Conservation (phyloP, 371 early-diverging fungal genomes). For the Mycotypha africana region DNA sequence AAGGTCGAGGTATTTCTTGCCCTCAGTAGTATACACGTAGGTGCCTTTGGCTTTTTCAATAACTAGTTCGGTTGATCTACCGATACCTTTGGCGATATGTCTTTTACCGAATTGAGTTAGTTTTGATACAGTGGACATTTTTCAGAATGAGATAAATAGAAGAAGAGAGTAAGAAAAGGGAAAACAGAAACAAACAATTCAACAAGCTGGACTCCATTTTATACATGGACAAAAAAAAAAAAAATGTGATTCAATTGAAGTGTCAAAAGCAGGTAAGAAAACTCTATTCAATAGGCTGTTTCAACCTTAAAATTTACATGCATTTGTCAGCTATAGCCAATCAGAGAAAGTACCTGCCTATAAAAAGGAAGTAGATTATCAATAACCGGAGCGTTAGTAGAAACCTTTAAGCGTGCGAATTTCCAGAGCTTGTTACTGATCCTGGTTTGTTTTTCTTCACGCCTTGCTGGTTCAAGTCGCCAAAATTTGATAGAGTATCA, state of each 20-base stretch:
- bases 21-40: slow-evolving; percentile 43
- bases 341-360: not conserved
- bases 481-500: too few relatives aligned
- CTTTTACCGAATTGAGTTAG: slow-evolving; percentile 43
- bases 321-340: slow-evolving; percentile 22
- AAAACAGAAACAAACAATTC: not conserved
- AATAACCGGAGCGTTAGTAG: too few relatives aligned
- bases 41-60: slow-evolving; percentile 44
- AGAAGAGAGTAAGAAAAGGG: slow-evolving; percentile 1
- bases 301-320: too few relatives aligned
- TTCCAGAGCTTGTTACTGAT: too few relatives aligned
- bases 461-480: too few relatives aligned
- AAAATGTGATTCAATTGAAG: not conserved
- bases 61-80: slow-evolving; percentile 44
- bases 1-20: slow-evolving; percentile 51
- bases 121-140: slow-evolving; percentile 27
- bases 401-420: too few relatives aligned
- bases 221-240: not conserved
- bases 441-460: too few relatives aligned
- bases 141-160: slow-evolving; percentile 1
- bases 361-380: slow-evolving; percentile 7
- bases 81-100: slow-evolving; percentile 46
- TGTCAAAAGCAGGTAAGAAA: too few relatives aligned
- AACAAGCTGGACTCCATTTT: not conserved
- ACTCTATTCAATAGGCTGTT: too few relatives aligned